Evolutionary conservation across 768 basidiomycete genomes (phyloP).

Genomic region (Kwoniella bestiolae): DNA sequence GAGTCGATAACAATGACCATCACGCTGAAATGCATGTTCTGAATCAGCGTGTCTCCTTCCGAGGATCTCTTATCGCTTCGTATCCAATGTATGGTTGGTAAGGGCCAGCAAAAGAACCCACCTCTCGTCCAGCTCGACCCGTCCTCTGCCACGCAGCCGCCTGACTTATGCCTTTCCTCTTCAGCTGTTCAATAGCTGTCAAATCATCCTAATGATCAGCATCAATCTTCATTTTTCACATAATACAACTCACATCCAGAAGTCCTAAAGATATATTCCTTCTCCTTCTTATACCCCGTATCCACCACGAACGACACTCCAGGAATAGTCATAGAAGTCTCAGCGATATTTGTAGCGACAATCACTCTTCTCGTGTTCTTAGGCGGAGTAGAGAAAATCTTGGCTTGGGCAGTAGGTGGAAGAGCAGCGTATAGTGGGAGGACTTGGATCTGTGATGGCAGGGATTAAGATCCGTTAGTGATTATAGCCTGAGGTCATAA

Average conservation of each 20-base stretch:
- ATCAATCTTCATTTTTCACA: too few species aligned
- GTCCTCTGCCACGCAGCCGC: slow-evolving; percentile 85
- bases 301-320: slow-evolving; percentile 95
- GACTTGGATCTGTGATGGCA: slow-evolving; percentile 66
- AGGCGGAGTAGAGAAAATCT: slow-evolving; percentile 73
- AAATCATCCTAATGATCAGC: slow-evolving; percentile 10
- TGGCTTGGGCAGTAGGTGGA: slow-evolving; percentile 73
- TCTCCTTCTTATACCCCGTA: slow-evolving; percentile 94
- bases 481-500: background rate
- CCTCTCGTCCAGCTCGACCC: slow-evolving; percentile 95
- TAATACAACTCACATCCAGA: slow-evolving; percentile 72
- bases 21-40: too few species aligned
- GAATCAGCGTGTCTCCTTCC: too few species aligned
- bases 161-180: slow-evolving; percentile 80
- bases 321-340: slow-evolving; percentile 96
- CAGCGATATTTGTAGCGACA: slow-evolving; percentile 95
- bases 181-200: slow-evolving; percentile 84
- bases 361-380: slow-evolving; percentile 82
- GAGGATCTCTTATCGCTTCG: too few species aligned
- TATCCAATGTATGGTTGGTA: too few species aligned
- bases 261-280: slow-evolving; percentile 73
- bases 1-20: slow-evolving; percentile 85
- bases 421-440: slow-evolving; percentile 87
- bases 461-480: background rate
- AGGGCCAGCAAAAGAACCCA: slow-evolving; percentile 48